Evolutionary conservation across 768 basidiomycete species (phyloP).

Genomic region (Coprinopsis sp.): DNA sequence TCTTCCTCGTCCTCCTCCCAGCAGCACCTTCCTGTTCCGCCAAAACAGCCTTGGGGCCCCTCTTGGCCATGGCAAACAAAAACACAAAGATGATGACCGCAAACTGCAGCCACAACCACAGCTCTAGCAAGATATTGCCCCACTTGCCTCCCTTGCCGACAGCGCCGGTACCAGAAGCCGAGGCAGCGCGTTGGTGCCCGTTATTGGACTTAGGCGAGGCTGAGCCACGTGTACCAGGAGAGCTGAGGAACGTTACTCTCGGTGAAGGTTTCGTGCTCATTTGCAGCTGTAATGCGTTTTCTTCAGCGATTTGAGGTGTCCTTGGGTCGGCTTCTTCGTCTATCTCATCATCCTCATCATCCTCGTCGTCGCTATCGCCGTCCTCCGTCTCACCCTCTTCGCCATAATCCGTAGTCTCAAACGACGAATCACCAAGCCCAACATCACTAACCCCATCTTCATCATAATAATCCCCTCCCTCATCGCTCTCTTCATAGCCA

Average conservation of each 20-base stretch:
- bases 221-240: too few species aligned
- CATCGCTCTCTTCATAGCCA: slow-evolving; percentile 9
- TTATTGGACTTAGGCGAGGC: too few species aligned
- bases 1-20: slow-evolving; percentile 16
- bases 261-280: background rate
- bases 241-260: too few species aligned
- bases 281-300: slow-evolving; percentile 14
- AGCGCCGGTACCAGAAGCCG: background rate
- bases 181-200: too few species aligned
- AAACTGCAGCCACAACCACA: slow-evolving; percentile 87
- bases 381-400: slow-evolving; percentile 8
- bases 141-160: slow-evolving; percentile 13
- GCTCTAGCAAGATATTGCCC: slow-evolving; percentile 53
- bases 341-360: slow-evolving; percentile 1
- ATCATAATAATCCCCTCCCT: too few species aligned
- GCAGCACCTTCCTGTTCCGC: slow-evolving; percentile 35
- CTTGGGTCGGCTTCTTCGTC: background rate
- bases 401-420: background rate
- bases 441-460: slow-evolving; percentile 7
- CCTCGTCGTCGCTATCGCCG: slow-evolving; percentile 5
- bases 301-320: slow-evolving; percentile 6
- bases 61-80: slow-evolving; percentile 74
- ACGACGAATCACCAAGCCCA: slow-evolving; percentile 6
- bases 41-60: slow-evolving; percentile 68
- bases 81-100: slow-evolving; percentile 69